These are phyloP conservation scores for Pseudogymnoascus sp. DNA, from an alignment of 2,329 filamentous ascomycete species.

Conservation along the genomic window DNA sequence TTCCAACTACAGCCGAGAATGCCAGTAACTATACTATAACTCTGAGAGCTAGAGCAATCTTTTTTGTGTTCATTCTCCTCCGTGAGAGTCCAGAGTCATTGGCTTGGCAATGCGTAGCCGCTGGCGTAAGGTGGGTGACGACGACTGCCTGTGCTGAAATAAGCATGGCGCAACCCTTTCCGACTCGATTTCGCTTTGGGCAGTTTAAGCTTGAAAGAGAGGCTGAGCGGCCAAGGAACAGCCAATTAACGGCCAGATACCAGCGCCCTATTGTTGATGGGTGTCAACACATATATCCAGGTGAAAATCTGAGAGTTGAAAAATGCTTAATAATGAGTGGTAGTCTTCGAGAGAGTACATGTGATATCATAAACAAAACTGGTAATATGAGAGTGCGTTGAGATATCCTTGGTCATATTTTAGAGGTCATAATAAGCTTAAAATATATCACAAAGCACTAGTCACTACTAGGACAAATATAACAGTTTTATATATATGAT, in stretches of 20 bases:
- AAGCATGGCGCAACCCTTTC: neutral
- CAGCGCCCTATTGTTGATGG: neutral
- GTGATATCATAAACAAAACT: neutral
- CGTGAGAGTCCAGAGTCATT: neutral
- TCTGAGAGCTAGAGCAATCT: neutral
- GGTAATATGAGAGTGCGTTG: neutral
- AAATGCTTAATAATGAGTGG: neutral
- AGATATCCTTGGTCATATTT: no score
- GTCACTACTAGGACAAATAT: neutral
- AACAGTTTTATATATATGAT: neutral
- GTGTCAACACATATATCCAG: neutral
- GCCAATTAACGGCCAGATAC: neutral
- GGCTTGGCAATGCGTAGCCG: neutral
- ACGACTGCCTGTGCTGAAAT: neutral
- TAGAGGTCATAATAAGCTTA: neutral
- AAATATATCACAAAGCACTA: neutral
- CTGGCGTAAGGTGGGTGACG: slow-evolving; percentile 1
- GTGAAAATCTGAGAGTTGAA: neutral
- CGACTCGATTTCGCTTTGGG: neutral
- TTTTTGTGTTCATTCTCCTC: neutral
- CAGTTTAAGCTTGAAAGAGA: neutral
- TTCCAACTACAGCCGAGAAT: neutral
- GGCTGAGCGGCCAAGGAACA: neutral
- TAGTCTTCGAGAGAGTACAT: neutral
- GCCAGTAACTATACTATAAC: neutral